Base-by-base conservation (phyloP, 768 basidiomycete genomes). In the Boletus sp. region DNA sequence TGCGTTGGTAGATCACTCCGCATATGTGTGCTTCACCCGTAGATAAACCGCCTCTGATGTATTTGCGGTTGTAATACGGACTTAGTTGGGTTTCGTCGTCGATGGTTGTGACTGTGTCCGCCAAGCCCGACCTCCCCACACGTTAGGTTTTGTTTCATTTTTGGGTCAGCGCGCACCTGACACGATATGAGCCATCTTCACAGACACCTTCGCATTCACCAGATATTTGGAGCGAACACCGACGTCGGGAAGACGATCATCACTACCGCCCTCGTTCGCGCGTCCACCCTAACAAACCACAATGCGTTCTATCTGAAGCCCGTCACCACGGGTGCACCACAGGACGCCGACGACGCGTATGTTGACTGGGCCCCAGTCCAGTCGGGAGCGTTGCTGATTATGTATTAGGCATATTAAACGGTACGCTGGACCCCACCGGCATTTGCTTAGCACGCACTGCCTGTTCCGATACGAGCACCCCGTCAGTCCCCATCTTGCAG, bases 211-310 rank as follows among this genome's bases (percentile, higher is more conserved):
- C 83, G 92, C 17, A 75, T 93, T 30, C 90, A 94, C 70, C 92
- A 96, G 68, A 76, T 98, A 55, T 96, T 97, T 65, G 96, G 96
- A 32, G 93, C 95, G 1, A 97, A 96, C 72, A 98, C 96, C 2
- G 86, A 93, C 70, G 94, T 98, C 47, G 96, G 96, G 27, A 98
- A 98, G 73, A 97, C 95, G 0, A 80, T 98, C 54, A 75, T 98
- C 50, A 88, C 92, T 1, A 83, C 93, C 2, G 91, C 91, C 1
- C 83, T 98, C 34, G 82, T 86, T 41, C 79, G 90, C 34, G 87
- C 90, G 0, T 90, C 90, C n/a, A 85, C 85, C 0, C 68, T 78
- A 2, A 73, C 69, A 50, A 74, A 76, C 25, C 75, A 75, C 3
- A 65, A 72, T 35, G 84, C 84, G 0, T 83, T 82, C 61, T 91